Base-by-base conservation (phyloP, 768 basidiomycete species). In the Suillus brevipes region DNA sequence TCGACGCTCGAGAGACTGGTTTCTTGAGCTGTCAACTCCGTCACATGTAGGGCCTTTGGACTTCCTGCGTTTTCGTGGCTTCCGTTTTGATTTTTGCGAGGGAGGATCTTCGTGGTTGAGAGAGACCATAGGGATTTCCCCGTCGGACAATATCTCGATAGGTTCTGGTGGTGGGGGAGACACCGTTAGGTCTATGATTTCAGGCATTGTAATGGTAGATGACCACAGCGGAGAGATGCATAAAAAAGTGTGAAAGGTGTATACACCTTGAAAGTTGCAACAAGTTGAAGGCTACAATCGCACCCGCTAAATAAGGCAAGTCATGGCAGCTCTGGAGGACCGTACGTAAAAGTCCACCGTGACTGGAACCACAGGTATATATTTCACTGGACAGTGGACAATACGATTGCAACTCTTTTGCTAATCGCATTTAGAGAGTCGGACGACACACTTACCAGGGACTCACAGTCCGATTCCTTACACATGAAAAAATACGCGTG, bases 141-240 rank as follows among this genome's bases (percentile, higher is more conserved):
- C 68, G 25, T 72, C 78, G 37, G 77, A 78, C 8, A 64, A 69
- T 37, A 77, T 70, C 20, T 78, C 76, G 12, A 78, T 74, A 50
- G 73, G 31, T 36, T 75, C 75, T 10, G 59, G 61, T 36, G 23
- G 68, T 58, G 14, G 68, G n/a, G 77, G 66, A 60, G 76, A 73
- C n/a, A 63, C 36, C 1, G 77, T 78, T 9, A 78, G 72, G 67
- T 78, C 77, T 49, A 78, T 78, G 37, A 78, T 71, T 64, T 77
- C 78, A 58, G 67, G 50, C 75, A 76, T 50, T 50, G 8, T 75
- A 18, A 28, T 31, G 12, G n/a, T 12, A 20, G 34, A n/a, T n/a
- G 36, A 36, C 31, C 34, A 20, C 16, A 31, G 34, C 20, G 53
- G 53, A 34, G 2, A 55, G 53, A 12, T n/a, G 31, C 53, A 55